Percentiles rank a stretch among this genome's conserved stretches.
Conservation (phyloP, 306 rosid genomes). For the Hippophae gyantsensis region DNA sequence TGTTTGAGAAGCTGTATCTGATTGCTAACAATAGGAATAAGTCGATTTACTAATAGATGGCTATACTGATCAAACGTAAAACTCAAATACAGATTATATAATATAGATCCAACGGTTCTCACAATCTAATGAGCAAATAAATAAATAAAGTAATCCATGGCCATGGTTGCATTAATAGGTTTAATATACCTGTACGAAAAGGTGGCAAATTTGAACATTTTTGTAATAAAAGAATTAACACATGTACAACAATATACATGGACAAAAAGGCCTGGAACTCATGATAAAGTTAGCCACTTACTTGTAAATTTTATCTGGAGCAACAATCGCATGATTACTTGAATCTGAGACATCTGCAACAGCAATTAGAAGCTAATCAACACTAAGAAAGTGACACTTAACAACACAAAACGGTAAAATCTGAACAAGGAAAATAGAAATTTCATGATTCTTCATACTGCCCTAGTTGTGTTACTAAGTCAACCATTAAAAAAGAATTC, state of each 20-base stretch:
- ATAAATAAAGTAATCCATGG: too few species aligned
- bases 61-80: too few species aligned
- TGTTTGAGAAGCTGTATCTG: too few species aligned
- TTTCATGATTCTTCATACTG: neutral
- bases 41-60: too few species aligned
- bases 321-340: constrained; percentile 21
- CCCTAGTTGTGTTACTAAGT: too few species aligned
- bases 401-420: neutral
- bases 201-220: too few species aligned
- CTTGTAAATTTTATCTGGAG: constrained; percentile 32
- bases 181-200: too few species aligned
- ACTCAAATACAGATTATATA: too few species aligned
- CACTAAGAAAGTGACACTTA: constrained; percentile 8
- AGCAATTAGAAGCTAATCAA: constrained; percentile 17
- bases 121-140: too few species aligned
- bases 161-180: too few species aligned
- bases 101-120: too few species aligned
- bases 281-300: constrained; percentile 29
- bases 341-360: constrained; percentile 25
- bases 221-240: constrained; percentile 10
- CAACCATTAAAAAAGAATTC: neutral
- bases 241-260: constrained; percentile 9
- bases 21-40: too few species aligned
- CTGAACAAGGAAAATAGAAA: neutral
- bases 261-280: constrained; percentile 4